A percentile compares a stretch with the other conserved stretches of the same genome.
phyloP scores from a whole-genome alignment of 306 rosid species.

The Sophora flavescens region DNA sequence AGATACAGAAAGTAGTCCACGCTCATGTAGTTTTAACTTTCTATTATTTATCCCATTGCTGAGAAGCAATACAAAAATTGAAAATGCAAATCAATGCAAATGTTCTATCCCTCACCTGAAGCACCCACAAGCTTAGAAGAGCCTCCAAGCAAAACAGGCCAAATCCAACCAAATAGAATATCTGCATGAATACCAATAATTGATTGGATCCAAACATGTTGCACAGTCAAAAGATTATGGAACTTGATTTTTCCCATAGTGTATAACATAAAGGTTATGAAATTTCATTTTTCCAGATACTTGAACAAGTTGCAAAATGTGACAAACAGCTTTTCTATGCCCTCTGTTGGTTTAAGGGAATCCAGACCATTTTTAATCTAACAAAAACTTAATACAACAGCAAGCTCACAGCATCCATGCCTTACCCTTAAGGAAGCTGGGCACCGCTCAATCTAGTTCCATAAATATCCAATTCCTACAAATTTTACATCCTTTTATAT shows the following conservation, averaged over 20 bases:
- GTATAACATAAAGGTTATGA: background rate
- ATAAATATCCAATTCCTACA: slow-evolving; percentile 30
- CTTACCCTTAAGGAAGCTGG: slow-evolving; percentile 6
- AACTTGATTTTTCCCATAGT: background rate
- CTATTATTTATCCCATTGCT: slow-evolving; percentile 5
- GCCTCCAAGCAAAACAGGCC: slow-evolving; percentile 95
- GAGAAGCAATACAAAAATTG: slow-evolving; percentile 37
- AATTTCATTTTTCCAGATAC: slow-evolving; percentile 8
- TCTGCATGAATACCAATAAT: slow-evolving; percentile 57
- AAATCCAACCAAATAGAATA: slow-evolving; percentile 91
- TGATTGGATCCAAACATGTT: slow-evolving; percentile 25
- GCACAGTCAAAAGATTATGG: slow-evolving; percentile 19
- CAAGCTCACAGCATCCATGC: background rate
- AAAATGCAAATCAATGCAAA: slow-evolving; percentile 26
- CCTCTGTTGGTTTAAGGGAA: slow-evolving; percentile 10
- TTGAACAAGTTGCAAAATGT: slow-evolving; percentile 18
- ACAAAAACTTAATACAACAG: slow-evolving; percentile 15
- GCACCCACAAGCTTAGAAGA: slow-evolving; percentile 96
- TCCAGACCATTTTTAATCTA: slow-evolving; percentile 27
- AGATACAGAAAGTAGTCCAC: background rate
- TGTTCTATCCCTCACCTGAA: slow-evolving; percentile 70
- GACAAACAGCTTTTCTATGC: slow-evolving; percentile 23
- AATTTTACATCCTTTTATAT: slow-evolving; percentile 26
- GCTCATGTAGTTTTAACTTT: slow-evolving; percentile 9
- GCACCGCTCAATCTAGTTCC: slow-evolving; percentile 32